Evolutionary conservation across 2,329 filamentous ascomycete species (phyloP), one percentile per base, ranked within the genome.

Genomic region (Pyrenochaeta sp.): DNA sequence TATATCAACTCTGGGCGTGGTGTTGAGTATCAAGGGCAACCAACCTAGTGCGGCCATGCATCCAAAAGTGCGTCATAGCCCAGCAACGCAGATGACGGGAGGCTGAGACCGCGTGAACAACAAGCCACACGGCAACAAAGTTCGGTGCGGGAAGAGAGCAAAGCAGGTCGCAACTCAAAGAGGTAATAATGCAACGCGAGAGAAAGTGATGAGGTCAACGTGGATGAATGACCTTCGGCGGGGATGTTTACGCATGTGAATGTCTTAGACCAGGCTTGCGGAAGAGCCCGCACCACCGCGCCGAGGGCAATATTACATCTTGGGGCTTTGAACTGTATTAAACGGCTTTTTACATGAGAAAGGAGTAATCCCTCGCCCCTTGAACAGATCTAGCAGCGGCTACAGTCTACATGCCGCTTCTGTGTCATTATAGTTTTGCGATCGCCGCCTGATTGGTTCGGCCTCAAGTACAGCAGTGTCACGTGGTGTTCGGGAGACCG

Each of bases 21-120:
- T 48, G 48, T 49, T 29, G 45, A 43, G 41, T 39, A 32, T 38
- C 42, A 48, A 41, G 38, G 40, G 37, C 30, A 31, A 67, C 70
- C 63, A 55, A 65, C 71, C 71, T 69, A 74, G 58, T 65, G 71
- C 71, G 62, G 71, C 71, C 71, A 74, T 74, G 65, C 69, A 73
- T 66, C 45, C 50, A 50, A 37, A 50, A 58, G 61, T 67, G 66
- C 66, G 68, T 69, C 67, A 70, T 71, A 58, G 60, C 58, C 61
- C 46, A 50, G 43, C 49, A 52, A 52, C 48, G 52, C 54, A 45
- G 29, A 41, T 48, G 51, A n/a, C n/a, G n/a, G n/a, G n/a, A 59
- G 54, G 53, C 60, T 59, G 55, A 53, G 45, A 48, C 47, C 47
- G 51, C 45, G 51, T 54, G 36, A n/a, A n/a, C n/a, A n/a, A n/a